Percentiles rank a stretch among this genome's conserved stretches.
Evolutionary conservation across 192 early-diverging fungal genomes (phyloP).

Genomic region (Mortierella antarctica): DNA sequence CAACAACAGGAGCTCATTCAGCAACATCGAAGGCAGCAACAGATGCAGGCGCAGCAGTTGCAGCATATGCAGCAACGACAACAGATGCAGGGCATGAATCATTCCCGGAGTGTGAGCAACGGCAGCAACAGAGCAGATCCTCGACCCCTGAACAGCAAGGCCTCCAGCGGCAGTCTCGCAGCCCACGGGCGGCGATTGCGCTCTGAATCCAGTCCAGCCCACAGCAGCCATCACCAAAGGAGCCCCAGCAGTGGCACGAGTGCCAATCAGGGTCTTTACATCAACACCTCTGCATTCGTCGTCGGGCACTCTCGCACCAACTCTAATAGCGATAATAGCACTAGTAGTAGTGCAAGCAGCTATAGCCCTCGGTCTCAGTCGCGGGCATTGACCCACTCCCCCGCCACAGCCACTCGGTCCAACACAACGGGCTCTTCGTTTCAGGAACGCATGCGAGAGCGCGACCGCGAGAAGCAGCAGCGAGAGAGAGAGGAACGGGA

Average conservation of each 20-base stretch:
- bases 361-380: not conserved
- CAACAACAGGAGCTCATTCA: constrained; percentile 21
- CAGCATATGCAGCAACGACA: not conserved
- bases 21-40: constrained; percentile 5
- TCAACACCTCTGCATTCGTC: not conserved
- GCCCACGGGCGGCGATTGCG: constrained; percentile 2
- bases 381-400: not conserved
- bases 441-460: constrained; percentile 45
- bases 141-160: not conserved
- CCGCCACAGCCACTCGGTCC: not conserved
- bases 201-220: constrained; percentile 27
- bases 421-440: constrained; percentile 33
- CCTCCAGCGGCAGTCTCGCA: not conserved
- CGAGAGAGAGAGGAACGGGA: constrained; percentile 43
- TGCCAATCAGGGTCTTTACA: too few relatives aligned
- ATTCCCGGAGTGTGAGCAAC: constrained; percentile 24
- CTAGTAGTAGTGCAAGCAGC: constrained; percentile 9
- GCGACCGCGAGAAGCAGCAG: constrained; percentile 35
- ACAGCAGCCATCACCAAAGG: constrained; percentile 3
- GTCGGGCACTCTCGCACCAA: not conserved
- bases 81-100: constrained; percentile 1
- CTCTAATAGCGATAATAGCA: constrained; percentile 1
- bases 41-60: constrained; percentile 5
- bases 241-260: not conserved
- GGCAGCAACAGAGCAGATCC: not conserved